Base-by-base conservation (phyloP, 352 stramenopile species). In the Globisporangium recalcitrans region DNA sequence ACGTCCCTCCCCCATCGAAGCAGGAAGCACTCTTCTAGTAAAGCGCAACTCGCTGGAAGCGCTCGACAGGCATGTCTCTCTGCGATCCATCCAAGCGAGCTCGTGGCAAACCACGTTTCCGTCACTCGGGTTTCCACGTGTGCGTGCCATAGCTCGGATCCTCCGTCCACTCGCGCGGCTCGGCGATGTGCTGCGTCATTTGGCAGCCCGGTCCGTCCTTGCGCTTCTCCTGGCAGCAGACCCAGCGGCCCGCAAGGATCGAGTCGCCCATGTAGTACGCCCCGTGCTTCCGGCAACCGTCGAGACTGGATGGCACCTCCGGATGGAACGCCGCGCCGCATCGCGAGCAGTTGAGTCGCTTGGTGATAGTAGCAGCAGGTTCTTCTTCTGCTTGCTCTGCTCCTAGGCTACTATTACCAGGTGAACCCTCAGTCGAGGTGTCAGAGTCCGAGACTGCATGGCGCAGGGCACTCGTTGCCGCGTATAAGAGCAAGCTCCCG, bases 191-290 rank as follows among this genome's bases (percentile, higher is more conserved):
- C 24, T 65, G 55, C 1, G 64, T 59, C 22, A 68, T 60, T 1
- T 75, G 38, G 22, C 75, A 87, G 29, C 72, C 75, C 7, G 70
- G 57, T 0, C 74, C 78, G 29, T 82, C 56, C 1, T 26, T 22
- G 16, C 62, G 57, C 2, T 64, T 71, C 40, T 87, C 75, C 29
- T 78, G 67, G 49, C 78, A 87, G 61, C 76, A 87, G 13, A 77
- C 66, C 78, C 78, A 87, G 22, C 72, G 68, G 0, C 78, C 72
- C 5, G 75, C 65, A 29, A 87, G 54, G 16, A 85, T 31, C 22
- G 71, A 57, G 14, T 68, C 72, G 26, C 74, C 75, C 48, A 83
- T 42, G 55, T 87, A 85, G 58, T 85, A 87, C 26, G 74, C 74
- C 32, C 56, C 65, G 46, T 87, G 78, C 9, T 64, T 64, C 13